Percentiles rank a stretch among this genome's conserved stretches.
These are phyloP conservation scores for Ceratocystis diversiconidia DNA, from an alignment of 2,329 filamentous ascomycete genomes.

Conservation along the genomic window DNA sequence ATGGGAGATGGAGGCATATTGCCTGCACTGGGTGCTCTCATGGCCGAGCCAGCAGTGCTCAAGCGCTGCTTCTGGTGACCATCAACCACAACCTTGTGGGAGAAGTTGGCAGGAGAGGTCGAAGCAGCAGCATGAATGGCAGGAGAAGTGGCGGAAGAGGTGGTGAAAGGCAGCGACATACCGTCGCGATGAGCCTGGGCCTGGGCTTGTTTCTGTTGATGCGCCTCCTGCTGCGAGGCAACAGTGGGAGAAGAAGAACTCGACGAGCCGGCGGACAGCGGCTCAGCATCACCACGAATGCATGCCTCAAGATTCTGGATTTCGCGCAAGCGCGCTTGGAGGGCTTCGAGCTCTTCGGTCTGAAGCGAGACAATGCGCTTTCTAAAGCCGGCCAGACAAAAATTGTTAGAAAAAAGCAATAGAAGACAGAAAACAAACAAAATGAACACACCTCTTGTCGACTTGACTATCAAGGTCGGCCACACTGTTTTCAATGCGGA, in stretches of 20 bases:
- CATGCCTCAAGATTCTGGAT: constrained; percentile 75
- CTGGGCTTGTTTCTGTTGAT: constrained; percentile 18
- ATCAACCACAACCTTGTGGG: constrained; percentile 22
- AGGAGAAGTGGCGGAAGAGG: constrained; percentile 18
- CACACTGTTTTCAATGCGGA: constrained; percentile 69
- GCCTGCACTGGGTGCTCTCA: constrained; percentile 38
- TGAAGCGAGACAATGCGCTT: constrained; percentile 65
- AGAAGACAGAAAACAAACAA: constrained; percentile 5
- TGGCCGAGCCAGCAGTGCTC: constrained; percentile 38
- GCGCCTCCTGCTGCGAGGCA: constrained; percentile 17
- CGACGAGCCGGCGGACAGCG: constrained; percentile 11
- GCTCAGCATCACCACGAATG: constrained; percentile 33
- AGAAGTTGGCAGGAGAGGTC: constrained; percentile 21
- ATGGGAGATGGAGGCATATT: constrained; percentile 47
- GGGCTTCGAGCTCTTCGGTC: constrained; percentile 65
- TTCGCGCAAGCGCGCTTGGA: constrained; percentile 70
- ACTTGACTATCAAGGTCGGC: constrained; percentile 61
- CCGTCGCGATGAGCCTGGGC: constrained; percentile 18
- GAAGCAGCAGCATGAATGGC: constrained; percentile 15
- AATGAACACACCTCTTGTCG: constrained; percentile 57
- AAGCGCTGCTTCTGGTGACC: constrained; percentile 30
- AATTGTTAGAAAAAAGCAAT: constrained; percentile 9
- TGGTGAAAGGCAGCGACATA: constrained; percentile 16
- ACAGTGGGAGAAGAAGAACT: constrained; percentile 13
- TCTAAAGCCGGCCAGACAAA: constrained; percentile 32